Conservation (phyloP, 2,329 filamentous ascomycete species). For the Exophiala sideris region DNA sequence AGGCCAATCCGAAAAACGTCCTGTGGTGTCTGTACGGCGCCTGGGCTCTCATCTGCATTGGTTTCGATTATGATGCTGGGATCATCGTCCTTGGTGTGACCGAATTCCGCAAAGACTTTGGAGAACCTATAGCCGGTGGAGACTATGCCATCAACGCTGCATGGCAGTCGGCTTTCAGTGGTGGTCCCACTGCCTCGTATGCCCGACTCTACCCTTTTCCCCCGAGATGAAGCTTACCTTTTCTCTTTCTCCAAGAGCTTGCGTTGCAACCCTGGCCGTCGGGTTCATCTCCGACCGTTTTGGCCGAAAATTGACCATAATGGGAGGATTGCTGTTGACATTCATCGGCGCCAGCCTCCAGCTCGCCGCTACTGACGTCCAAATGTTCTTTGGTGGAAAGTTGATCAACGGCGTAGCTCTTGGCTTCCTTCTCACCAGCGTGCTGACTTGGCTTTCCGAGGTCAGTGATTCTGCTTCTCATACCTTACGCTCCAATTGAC, state of each 20-base stretch:
- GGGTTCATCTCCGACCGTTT: constrained; percentile 38
- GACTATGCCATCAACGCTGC: constrained; percentile 22
- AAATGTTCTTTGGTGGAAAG: constrained; percentile 45
- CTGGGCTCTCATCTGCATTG: constrained; percentile 10
- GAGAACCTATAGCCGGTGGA: constrained; percentile 5
- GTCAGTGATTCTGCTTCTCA: not conserved
- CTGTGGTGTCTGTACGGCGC: constrained; percentile 14
- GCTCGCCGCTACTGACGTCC: constrained; percentile 32
- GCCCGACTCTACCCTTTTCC: not conserved
- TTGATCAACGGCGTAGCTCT: constrained; percentile 45
- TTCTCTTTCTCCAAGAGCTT: not conserved
- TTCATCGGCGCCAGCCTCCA: constrained; percentile 33
- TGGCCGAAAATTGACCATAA: constrained; percentile 35
- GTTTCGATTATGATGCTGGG: constrained; percentile 61
- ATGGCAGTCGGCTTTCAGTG: constrained; percentile 51
- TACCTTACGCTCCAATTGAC: not conserved
- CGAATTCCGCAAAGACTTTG: constrained; percentile 44
- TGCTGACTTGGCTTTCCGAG: constrained; percentile 44
- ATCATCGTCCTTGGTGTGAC: constrained; percentile 60
- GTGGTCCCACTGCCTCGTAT: constrained; percentile 14
- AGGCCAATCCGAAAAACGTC: not conserved
- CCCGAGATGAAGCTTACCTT: not conserved
- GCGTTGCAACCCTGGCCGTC: constrained; percentile 20
- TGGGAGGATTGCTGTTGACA: constrained; percentile 23
- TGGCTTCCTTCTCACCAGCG: constrained; percentile 48